These are phyloP conservation scores for Plasmopara halstedii DNA, from an alignment of 352 stramenopile genomes.

Conservation along the genomic window DNA sequence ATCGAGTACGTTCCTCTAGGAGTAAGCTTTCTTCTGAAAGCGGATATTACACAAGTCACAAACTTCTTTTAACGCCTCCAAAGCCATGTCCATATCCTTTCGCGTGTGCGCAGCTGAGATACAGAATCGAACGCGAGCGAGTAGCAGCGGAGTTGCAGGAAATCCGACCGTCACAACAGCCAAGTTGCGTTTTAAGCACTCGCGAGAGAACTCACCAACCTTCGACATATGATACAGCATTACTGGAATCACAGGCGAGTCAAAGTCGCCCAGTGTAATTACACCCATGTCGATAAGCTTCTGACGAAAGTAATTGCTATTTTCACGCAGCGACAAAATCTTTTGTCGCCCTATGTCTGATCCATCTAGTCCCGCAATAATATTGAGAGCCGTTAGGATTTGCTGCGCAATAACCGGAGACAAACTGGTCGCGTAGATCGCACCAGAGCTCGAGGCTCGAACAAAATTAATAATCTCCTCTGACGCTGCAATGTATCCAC, in stretches of 20 bases:
- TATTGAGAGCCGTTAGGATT: slow-evolving; percentile 77
- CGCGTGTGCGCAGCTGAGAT: slow-evolving; percentile 94
- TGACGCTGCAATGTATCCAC: slow-evolving; percentile 94
- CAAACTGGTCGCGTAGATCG: slow-evolving; percentile 55
- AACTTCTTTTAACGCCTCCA: slow-evolving; percentile 91
- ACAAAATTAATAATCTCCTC: slow-evolving; percentile 67
- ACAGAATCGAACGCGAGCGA: slow-evolving; percentile 94
- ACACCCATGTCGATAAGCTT: slow-evolving; percentile 90
- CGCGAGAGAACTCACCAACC: slow-evolving; percentile 94
- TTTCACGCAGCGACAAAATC: slow-evolving; percentile 90
- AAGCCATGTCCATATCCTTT: slow-evolving; percentile 88
- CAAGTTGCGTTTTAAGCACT: slow-evolving; percentile 92
- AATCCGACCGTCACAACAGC: slow-evolving; percentile 98
- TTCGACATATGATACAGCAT: slow-evolving; percentile 99
- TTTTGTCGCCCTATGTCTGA: slow-evolving; percentile 91
- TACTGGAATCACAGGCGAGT: slow-evolving; percentile 97
- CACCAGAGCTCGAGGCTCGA: slow-evolving; percentile 41
- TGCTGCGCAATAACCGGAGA: slow-evolving; percentile 54
- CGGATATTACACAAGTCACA: slow-evolving; percentile 66
- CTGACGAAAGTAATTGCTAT: slow-evolving; percentile 97
- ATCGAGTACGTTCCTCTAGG: neutral
- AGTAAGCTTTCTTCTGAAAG: slow-evolving; percentile 31
- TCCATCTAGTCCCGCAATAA: slow-evolving; percentile 94
- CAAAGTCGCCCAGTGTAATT: slow-evolving; percentile 91
- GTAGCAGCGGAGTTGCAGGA: slow-evolving; percentile 92